These are phyloP conservation scores for Tubosaeta sp. DNA, from an alignment of 768 basidiomycete genomes.

Conservation along the genomic window DNA sequence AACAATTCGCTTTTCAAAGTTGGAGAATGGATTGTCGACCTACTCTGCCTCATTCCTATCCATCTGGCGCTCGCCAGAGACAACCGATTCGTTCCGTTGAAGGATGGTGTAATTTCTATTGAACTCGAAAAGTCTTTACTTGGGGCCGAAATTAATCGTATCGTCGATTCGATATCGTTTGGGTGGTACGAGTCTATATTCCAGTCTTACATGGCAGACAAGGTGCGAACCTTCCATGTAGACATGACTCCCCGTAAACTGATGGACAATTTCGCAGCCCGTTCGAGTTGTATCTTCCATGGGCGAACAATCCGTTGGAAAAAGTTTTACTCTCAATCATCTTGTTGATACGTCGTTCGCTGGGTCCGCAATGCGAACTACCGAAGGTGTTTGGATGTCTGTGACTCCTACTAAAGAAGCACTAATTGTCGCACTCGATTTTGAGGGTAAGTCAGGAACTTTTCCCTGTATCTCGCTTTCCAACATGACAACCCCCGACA, in stretches of 20 bases:
- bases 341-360: constrained; percentile 63
- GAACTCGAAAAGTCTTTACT: constrained; percentile 50
- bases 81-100: constrained; percentile 58
- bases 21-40: constrained; percentile 61
- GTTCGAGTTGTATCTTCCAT: constrained; percentile 65
- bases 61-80: constrained; percentile 58
- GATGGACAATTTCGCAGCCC: constrained; percentile 33
- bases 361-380: constrained; percentile 60
- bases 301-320: constrained; percentile 66
- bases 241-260: not conserved
- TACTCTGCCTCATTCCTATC: constrained; percentile 61
- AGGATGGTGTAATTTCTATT: constrained; percentile 49
- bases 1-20: constrained; percentile 36
- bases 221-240: constrained; percentile 29
- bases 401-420: constrained; percentile 54
- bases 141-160: constrained; percentile 53
- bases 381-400: constrained; percentile 66
- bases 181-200: constrained; percentile 67
- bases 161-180: constrained; percentile 53
- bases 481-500: constrained; percentile 13
- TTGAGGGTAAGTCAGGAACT: constrained; percentile 45
- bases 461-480: not conserved
- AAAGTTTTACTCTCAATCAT: constrained; percentile 55
- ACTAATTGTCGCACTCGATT: constrained; percentile 59
- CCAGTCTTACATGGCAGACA: constrained; percentile 56